Base-by-base conservation (phyloP, 495 filamentous ascomycete genomes). In the Penicillium alfredii region DNA sequence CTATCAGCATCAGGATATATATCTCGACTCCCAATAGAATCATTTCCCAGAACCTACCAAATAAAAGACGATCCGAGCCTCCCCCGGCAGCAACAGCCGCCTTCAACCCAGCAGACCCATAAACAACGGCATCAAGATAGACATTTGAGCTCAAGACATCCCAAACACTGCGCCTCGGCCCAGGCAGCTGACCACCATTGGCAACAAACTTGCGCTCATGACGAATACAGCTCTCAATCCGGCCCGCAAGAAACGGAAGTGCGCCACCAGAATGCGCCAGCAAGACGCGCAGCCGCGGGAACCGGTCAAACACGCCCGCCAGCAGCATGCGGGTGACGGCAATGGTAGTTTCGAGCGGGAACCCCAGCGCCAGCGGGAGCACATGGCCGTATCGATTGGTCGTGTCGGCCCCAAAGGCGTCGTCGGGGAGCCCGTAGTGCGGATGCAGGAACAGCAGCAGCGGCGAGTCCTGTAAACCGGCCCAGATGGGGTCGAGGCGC, bases 291-390 rank as follows among this genome's bases (percentile, higher is more conserved):
- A 97, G 56, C n/a, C 60, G 58, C 0, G 74, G 76, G 17, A 87
- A 85, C 5, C 73, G 71, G 56, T 95, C 89, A 56, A 88, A 97
- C 1, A 94, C 85, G 0, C 86, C 84, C 2, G 78, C 73, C 1
- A 97, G 61, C 11, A 84, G 76, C 88, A 97, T 94, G 6, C 90
- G 66, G 2, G 86, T 80, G 1, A 96, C 81, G 0, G 88, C 86
- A 38, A 97, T 89, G 5, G 89, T 94, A 0, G 90, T 97, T 56
- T 97, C 90, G 24, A 97, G 69, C 1, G 90, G 90, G 53, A 95
- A 97, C 6, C 90, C 89, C 2, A 97, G 56, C 0, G 86, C 84
- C 3, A 97, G 66, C 1, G 88, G 84, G 10, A 96, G 71, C 7
- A 95, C 88, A 58, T 95, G 88, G 0, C 90, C 89, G 60, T 92